Base-by-base conservation (phyloP, 1,139 yeast genomes). In the Hansenula lynferdii region DNA sequence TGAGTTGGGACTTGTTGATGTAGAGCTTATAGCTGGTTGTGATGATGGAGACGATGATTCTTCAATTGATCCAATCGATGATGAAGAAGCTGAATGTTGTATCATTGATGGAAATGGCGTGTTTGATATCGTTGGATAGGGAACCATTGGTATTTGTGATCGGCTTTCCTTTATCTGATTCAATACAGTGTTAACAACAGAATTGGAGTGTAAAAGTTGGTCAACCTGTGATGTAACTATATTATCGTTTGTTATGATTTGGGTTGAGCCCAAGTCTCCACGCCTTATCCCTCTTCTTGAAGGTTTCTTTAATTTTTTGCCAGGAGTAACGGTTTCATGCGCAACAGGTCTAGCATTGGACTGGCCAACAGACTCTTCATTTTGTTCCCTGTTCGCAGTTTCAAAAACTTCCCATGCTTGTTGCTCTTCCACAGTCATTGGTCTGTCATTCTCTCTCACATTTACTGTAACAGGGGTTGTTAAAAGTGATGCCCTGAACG, bases 351-450 rank as follows among this genome's bases (percentile, higher is more conserved):
- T 6, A 7, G 8, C n/a, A n/a, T 27, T 47, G 51, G 18, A 44
- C 52, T 23, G 36, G 25, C 11, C 16, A 21, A 19, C 15, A 3
- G 26, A 7, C 21, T 36, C 17, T 14, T 14, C 34, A 9, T 14
- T 26, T 15, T 20, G 20, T 12, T 42, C 47, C 30, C 25, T 29
- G 29, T 40, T 40, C 1, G 52, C 53, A 22, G 28, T 15, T 26
- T 51, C 56, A 37, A 53, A 48, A 2, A 42, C 25, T 14, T 45
- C 47, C 57, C 57, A 53, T 0, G 54, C 37, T 8, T 41, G 39
- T 25, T 42, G 42, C 28, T 51, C 56, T 12, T 50, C 56, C 1
- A 42, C 17, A 1, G 53, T 33, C 22, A 50, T 38, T 4, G 40
- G 34, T 14, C 34, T 38, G 5, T 32, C 29, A n/a, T 37, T 36